A percentile compares a stretch with the other conserved stretches of the same genome.
These are phyloP conservation scores for Catharanthus roseus DNA, from an alignment of 257 asterid species.

Conservation along the genomic window DNA sequence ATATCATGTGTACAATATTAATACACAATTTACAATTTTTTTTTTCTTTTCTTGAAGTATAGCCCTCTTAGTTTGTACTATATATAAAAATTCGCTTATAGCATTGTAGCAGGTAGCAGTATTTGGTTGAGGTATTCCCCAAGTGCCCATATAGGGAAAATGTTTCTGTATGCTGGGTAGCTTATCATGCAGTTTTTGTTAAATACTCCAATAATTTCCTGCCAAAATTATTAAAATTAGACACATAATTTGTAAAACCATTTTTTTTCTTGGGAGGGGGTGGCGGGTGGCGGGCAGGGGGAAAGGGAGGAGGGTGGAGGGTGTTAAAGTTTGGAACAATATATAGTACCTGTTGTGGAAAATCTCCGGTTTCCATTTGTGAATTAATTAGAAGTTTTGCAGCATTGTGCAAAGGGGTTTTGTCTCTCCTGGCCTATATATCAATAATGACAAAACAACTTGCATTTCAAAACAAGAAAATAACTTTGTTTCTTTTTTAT, in stretches of 20 bases:
- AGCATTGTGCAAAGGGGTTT: slow-evolving; percentile 54
- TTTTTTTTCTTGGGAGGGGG: too few relatives aligned
- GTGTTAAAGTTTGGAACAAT: too few relatives aligned
- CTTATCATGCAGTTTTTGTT: slow-evolving; percentile 65
- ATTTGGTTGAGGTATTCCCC: slow-evolving; percentile 66
- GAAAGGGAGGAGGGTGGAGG: too few relatives aligned
- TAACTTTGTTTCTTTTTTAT: not conserved
- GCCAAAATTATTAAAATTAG: slow-evolving; percentile 9
- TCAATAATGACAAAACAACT: not conserved
- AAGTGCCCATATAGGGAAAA: slow-evolving; percentile 82
- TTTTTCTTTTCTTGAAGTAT: too few relatives aligned
- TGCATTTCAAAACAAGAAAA: not conserved
- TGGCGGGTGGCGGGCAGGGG: too few relatives aligned
- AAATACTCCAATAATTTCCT: slow-evolving; percentile 75
- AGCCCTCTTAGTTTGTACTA: not conserved
- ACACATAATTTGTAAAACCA: too few relatives aligned
- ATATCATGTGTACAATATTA: too few relatives aligned
- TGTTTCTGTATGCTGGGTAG: slow-evolving; percentile 58
- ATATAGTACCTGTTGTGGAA: slow-evolving; percentile 64
- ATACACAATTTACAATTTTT: too few relatives aligned
- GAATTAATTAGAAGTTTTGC: slow-evolving; percentile 55
- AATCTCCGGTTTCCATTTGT: slow-evolving; percentile 69
- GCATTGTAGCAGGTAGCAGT: slow-evolving; percentile 6
- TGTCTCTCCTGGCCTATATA: slow-evolving; percentile 56
- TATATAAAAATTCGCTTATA: not conserved